Evolutionary conservation across 2,329 filamentous ascomycete species (phyloP), one percentile per base, ranked within the genome.

Genomic region (Bipolaris oryzae): DNA sequence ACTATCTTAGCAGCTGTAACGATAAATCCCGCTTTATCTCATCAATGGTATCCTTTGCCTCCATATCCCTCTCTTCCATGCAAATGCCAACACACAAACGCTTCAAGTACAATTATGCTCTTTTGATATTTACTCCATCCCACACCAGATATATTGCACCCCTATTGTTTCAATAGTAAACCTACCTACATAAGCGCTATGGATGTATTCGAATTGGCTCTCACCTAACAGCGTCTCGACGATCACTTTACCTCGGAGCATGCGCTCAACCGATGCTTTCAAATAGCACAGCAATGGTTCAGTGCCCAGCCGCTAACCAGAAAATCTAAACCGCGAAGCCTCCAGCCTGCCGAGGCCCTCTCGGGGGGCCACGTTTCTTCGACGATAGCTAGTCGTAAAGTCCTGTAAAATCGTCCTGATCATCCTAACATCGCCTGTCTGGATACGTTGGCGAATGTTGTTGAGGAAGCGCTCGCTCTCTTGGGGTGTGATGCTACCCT

Each of bases 371-470:
- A 99, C 91, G 71, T 99, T 97, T 61, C 96, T 85, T 72, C 96
- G 85, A 48, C 96, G 87, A 76, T 99, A 99, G 28, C 88, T 91
- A 74, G 94, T 96, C 21, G 95, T 98, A 74, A 99, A 99, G 77
- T 99, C 96, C 78, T 98, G 95, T 55, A 99, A 83, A 33, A 96
- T 82, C 23, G 86, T 88, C 35, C 94, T 85, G 51, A 97, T 92
- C 78, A 92, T 92, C 56, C 92, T 84, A 39, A 91, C 86, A 58
- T 89, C 86, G 25, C 85, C 85, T 44, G 83, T 82, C 46, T 86
- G 81, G 18, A 96, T 85, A 69, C 87, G 89, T 74, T 95, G 90
- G 68, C 86, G 87, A 66, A 98, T 93, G 74, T 90, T 92, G 62
- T 81, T 82, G 75, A 96, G 85, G 58, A 99, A 82, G 44, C 91